Conservation (phyloP, 2,329 filamentous ascomycete genomes). For the Pleomassaria siparia region DNA sequence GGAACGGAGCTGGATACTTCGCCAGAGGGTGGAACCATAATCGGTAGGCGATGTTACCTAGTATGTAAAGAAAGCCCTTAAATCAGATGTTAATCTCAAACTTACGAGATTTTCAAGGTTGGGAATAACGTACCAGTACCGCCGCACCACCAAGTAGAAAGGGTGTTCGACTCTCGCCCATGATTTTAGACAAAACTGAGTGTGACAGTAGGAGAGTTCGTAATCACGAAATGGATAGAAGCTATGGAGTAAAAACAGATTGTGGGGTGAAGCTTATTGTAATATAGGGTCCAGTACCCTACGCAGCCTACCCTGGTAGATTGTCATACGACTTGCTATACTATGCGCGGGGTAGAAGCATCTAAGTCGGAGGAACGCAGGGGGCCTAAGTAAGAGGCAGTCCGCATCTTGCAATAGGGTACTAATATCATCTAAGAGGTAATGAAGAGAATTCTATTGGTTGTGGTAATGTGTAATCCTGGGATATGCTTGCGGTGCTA, state of each 20-base stretch:
- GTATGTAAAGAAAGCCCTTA: slow-evolving; percentile 7
- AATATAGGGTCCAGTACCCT: background rate
- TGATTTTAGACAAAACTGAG: background rate
- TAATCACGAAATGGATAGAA: background rate
- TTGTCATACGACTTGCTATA: background rate
- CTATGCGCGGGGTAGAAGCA: slow-evolving; percentile 7
- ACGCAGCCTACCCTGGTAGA: background rate
- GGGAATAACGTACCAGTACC: background rate
- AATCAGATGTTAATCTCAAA: background rate
- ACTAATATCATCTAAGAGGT: background rate
- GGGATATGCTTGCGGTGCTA: background rate
- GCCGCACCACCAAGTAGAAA: slow-evolving; percentile 5
- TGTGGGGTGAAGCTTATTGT: background rate
- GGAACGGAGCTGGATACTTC: slow-evolving; percentile 14
- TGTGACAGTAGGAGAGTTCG: background rate
- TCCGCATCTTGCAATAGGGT: background rate
- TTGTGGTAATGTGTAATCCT: background rate
- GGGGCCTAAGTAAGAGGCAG: background rate
- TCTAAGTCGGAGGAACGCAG: slow-evolving; percentile 6
- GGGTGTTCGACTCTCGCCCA: background rate
- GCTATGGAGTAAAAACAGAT: background rate
- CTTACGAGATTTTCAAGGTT: background rate
- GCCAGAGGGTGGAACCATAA: slow-evolving; percentile 16
- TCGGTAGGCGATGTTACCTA: slow-evolving; percentile 10
- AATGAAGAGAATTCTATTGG: background rate